phyloP scores from a whole-genome alignment of 2,329 filamentous ascomycete species.

The Trichophyton benhamiae region DNA sequence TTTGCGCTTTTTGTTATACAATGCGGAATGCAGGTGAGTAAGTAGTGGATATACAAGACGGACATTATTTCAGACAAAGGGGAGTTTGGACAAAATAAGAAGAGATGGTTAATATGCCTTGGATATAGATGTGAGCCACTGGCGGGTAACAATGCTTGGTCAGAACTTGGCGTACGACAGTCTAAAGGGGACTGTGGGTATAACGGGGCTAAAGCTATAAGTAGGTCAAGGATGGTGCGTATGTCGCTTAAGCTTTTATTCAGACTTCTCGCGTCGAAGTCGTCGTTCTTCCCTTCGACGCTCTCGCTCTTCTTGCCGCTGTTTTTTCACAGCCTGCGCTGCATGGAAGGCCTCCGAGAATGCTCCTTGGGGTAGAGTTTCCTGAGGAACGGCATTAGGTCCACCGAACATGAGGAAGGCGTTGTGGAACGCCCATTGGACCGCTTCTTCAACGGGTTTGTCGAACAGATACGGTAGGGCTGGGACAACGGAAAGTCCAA shows the following conservation, averaged over 20 bases:
- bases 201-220: not conserved
- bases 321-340: slow-evolving; percentile 15
- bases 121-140: not conserved
- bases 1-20: slow-evolving; percentile 1
- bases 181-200: not conserved
- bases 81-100: not conserved
- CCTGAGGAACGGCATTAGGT: slow-evolving; percentile 38
- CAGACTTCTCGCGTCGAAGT: slow-evolving; percentile 10
- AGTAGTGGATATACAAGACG: not conserved
- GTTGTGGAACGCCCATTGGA: slow-evolving; percentile 81
- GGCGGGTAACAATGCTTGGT: not conserved
- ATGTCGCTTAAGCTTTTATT: not conserved
- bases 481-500: slow-evolving; percentile 61
- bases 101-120: not conserved
- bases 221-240: not conserved
- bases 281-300: slow-evolving; percentile 15
- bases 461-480: slow-evolving; percentile 78
- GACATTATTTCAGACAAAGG: not conserved
- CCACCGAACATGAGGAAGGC: slow-evolving; percentile 64
- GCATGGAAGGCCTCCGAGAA: slow-evolving; percentile 15
- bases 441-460: slow-evolving; percentile 79
- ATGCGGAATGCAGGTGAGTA: not conserved
- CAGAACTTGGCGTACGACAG: not conserved
- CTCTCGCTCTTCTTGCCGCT: slow-evolving; percentile 19
- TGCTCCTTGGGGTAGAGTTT: slow-evolving; percentile 9